Percentiles rank a stretch among this genome's conserved stretches.
phyloP scores from a whole-genome alignment of 1,284 basidiomycete species.

The Moesziomyces parantarcticus region DNA sequence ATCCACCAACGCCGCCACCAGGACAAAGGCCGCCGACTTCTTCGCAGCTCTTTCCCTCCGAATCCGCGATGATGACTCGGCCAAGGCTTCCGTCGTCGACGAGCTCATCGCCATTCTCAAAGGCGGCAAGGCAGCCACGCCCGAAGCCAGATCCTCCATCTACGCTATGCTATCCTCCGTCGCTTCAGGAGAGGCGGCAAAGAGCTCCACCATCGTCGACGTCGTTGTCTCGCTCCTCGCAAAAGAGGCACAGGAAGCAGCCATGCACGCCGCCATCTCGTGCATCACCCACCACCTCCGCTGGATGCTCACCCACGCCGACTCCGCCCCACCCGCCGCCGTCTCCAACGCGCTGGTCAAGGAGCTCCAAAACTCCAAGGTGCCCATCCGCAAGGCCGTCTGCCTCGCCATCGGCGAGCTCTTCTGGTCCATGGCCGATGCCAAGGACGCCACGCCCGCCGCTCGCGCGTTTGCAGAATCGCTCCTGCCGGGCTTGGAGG shows the following conservation, averaged over 20 bases:
- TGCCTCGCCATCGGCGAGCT: constrained; percentile 49
- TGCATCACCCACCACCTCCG: constrained; percentile 46
- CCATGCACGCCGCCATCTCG: constrained; percentile 48
- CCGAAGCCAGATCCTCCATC: constrained; percentile 54
- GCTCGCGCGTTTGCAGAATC: constrained; percentile 50
- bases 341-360: constrained; percentile 46
- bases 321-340: constrained; percentile 20
- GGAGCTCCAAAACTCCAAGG: constrained; percentile 58
- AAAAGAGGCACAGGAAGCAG: constrained; percentile 59
- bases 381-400: constrained; percentile 53
- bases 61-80: constrained; percentile 28
- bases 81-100: constrained; percentile 30
- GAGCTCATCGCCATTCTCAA: constrained; percentile 56
- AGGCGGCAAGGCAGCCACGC: constrained; percentile 48
- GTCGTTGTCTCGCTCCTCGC: constrained; percentile 44
- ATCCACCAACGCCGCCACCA: constrained; percentile 53
- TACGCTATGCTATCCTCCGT: constrained; percentile 53
- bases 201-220: constrained; percentile 40
- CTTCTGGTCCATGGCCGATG: constrained; percentile 36
- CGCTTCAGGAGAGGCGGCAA: constrained; percentile 18
- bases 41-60: constrained; percentile 35
- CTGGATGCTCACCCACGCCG: constrained; percentile 32
- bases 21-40: constrained; percentile 39
- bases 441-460: constrained; percentile 18
- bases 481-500: constrained; percentile 57